These are phyloP conservation scores for Penicillium sp. DNA, from an alignment of 2,329 filamentous ascomycete genomes.

Conservation along the genomic window DNA sequence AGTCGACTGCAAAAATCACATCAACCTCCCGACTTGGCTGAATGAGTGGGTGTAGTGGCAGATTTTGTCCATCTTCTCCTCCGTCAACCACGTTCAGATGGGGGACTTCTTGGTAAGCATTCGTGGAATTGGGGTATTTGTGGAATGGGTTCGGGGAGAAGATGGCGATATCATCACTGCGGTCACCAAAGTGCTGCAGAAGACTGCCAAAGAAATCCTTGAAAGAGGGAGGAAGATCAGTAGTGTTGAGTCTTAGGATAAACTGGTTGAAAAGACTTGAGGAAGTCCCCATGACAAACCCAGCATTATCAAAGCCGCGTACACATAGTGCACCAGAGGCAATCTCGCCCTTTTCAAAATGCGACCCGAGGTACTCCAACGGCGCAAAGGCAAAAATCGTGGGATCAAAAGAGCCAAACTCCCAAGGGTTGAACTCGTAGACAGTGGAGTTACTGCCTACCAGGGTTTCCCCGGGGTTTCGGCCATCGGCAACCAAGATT, in stretches of 20 bases:
- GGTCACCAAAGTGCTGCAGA: not conserved
- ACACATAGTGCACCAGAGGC: conserved; percentile 57
- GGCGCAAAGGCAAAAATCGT: conserved; percentile 61
- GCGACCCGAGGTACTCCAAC: conserved; percentile 59
- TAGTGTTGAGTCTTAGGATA: conserved; percentile 1
- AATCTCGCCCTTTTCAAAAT: conserved; percentile 53
- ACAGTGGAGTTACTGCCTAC: conserved; percentile 38
- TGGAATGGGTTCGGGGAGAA: conserved; percentile 66
- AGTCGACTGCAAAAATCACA: conserved; percentile 72
- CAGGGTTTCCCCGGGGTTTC: conserved; percentile 48
- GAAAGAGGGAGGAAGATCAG: not conserved
- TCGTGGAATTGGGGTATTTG: conserved; percentile 56
- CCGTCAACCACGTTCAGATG: conserved; percentile 53
- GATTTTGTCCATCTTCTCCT: conserved; percentile 68
- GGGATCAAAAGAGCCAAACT: conserved; percentile 65
- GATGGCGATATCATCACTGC: conserved; percentile 51
- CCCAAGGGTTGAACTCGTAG: conserved; percentile 63
- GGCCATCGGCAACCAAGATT: conserved; percentile 42
- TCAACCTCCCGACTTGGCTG: conserved; percentile 64
- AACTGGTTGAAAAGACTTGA: conserved; percentile 34
- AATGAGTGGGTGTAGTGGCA: conserved; percentile 68
- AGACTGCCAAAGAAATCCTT: not conserved
- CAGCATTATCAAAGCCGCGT: conserved; percentile 67
- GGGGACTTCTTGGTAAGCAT: conserved; percentile 47
- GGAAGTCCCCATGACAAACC: conserved; percentile 67